A percentile compares a stretch with the other conserved stretches of the same genome.
phyloP scores from a whole-genome alignment of 148 eudicot genomes.

The Fagopyrum esculentum region DNA sequence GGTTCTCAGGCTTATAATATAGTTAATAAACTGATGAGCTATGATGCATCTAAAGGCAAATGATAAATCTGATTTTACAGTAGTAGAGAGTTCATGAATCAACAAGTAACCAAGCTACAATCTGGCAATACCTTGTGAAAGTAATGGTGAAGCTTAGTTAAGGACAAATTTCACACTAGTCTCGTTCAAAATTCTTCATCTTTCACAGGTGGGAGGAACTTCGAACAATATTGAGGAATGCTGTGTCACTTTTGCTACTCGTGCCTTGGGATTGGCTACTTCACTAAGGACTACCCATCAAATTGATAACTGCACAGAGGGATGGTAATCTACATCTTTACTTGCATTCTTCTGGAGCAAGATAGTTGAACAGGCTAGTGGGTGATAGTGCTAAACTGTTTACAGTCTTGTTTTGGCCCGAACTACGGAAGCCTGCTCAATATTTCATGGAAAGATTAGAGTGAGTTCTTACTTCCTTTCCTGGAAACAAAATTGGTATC shows the following conservation, averaged over 20 bases:
- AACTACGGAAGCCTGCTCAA: slow-evolving; percentile 70
- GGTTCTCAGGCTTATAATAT: not conserved
- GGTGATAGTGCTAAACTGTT: slow-evolving; percentile 16
- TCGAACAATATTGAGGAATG: slow-evolving; percentile 89
- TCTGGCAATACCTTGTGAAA: not conserved
- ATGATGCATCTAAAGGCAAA: not conserved
- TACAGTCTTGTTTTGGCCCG: slow-evolving; percentile 87
- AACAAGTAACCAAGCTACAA: not conserved
- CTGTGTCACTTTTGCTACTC: slow-evolving; percentile 88
- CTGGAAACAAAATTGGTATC: not conserved
- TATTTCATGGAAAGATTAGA: slow-evolving; percentile 80
- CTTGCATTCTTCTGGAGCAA: not conserved
- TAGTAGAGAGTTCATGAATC: not conserved
- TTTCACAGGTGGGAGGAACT: slow-evolving; percentile 78
- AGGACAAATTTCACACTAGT: not conserved
- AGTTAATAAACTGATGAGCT: not conserved
- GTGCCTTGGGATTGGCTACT: slow-evolving; percentile 62
- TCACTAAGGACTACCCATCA: slow-evolving; percentile 90
- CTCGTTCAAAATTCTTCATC: not conserved
- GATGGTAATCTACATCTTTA: slow-evolving; percentile 53
- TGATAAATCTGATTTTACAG: not conserved
- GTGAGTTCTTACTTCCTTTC: slow-evolving; percentile 34
- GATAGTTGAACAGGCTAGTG: not conserved
- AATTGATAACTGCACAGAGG: slow-evolving; percentile 96
- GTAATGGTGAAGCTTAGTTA: not conserved